These are phyloP conservation scores for Hypoxylon sp. DNA, from an alignment of 2,329 filamentous ascomycete genomes.

Conservation along the genomic window DNA sequence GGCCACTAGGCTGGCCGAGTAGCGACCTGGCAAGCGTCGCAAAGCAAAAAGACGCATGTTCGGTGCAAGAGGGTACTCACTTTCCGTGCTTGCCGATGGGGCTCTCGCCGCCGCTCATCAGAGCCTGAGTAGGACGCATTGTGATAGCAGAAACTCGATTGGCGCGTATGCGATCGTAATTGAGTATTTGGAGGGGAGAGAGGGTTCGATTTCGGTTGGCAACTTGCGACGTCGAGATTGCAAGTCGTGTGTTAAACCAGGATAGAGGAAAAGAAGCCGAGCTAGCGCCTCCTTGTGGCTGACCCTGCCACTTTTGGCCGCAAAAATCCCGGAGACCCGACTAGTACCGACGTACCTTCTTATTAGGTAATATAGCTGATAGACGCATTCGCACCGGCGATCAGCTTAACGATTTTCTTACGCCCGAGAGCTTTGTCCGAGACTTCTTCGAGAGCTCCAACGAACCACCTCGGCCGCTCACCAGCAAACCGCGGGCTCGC, in stretches of 20 bases:
- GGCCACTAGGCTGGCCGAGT: background rate
- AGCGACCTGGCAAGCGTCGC: background rate
- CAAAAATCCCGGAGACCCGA: too few species aligned
- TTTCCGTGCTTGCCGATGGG: slow-evolving; percentile 54
- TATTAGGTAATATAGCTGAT: slow-evolving; percentile 5
- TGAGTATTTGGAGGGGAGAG: slow-evolving; percentile 29
- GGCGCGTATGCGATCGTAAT: slow-evolving; percentile 43
- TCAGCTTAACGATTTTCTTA: slow-evolving; percentile 25
- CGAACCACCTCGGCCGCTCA: background rate
- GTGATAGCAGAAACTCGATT: slow-evolving; percentile 43
- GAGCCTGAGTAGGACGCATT: slow-evolving; percentile 58
- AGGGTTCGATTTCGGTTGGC: slow-evolving; percentile 10
- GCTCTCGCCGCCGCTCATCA: slow-evolving; percentile 51
- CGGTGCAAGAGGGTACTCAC: slow-evolving; percentile 47
- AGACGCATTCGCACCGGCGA: slow-evolving; percentile 7
- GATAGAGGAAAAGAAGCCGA: slow-evolving; percentile 5
- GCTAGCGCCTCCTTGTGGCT: slow-evolving; percentile 18
- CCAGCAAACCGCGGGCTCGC: background rate
- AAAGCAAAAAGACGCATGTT: slow-evolving; percentile 47
- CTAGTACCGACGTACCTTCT: too few species aligned
- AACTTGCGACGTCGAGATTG: slow-evolving; percentile 45
- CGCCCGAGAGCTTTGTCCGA: slow-evolving; percentile 28
- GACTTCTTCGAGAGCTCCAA: background rate
- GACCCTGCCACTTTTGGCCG: background rate
- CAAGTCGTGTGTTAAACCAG: slow-evolving; percentile 1